Conservation (phyloP, 176 grass and related monocot species). For the Melocanna baccifera region DNA sequence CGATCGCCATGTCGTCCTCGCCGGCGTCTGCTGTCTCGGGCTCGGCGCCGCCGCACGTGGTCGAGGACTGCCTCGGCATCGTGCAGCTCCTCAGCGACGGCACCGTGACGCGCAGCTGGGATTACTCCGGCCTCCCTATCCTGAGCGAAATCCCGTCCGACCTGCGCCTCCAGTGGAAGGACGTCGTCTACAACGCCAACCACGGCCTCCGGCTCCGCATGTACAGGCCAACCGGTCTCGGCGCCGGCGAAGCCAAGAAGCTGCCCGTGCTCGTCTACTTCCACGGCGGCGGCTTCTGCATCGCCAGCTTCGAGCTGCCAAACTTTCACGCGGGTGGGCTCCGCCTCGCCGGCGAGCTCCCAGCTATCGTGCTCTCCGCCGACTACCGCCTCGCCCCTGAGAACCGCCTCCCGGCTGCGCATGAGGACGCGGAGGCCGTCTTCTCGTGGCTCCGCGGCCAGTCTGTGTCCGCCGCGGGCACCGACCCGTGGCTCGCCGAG, state of each 20-base stretch:
- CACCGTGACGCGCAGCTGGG: conserved; percentile 32
- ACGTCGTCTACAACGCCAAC: conserved; percentile 27
- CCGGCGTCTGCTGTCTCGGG: background rate
- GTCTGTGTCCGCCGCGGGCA: background rate
- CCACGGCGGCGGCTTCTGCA: conserved; percentile 67
- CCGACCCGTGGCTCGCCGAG: conserved; percentile 38
- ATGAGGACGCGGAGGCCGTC: conserved; percentile 32
- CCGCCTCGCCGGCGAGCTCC: conserved; percentile 50
- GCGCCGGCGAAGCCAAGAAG: background rate
- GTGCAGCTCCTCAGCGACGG: conserved; percentile 51
- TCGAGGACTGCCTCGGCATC: conserved; percentile 51
- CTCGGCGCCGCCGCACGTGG: conserved; percentile 14
- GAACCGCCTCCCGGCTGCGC: conserved; percentile 56
- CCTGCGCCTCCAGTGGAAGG: conserved; percentile 56
- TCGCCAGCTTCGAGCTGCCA: conserved; percentile 21
- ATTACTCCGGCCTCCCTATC: background rate
- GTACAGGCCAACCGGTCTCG: conserved; percentile 13
- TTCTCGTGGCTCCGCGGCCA: conserved; percentile 41
- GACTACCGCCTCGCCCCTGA: conserved; percentile 69
- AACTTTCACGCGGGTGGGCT: conserved; percentile 34
- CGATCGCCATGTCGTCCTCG: background rate
- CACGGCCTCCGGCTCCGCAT: conserved; percentile 39
- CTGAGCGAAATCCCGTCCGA: background rate
- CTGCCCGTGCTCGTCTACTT: conserved; percentile 49
- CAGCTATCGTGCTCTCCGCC: conserved; percentile 49